Conservation (phyloP, 306 rosid species). For the Betula pendula region DNA sequence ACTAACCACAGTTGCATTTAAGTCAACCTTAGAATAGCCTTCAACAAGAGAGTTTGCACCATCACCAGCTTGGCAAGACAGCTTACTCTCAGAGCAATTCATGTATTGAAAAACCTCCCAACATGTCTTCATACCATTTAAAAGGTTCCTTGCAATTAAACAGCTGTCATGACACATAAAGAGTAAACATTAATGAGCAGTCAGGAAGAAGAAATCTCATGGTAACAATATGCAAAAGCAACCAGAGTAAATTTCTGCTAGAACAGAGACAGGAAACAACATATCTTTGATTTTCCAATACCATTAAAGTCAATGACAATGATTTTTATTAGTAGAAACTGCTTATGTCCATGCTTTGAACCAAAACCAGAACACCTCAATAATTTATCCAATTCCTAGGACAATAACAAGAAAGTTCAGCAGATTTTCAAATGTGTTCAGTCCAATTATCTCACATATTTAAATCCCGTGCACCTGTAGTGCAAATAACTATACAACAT, state of each 20-base stretch:
- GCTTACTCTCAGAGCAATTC: constrained; percentile 77
- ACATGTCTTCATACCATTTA: constrained; percentile 87
- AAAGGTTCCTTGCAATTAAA: constrained; percentile 86
- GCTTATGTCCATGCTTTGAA: constrained; percentile 21
- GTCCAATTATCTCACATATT: constrained; percentile 10
- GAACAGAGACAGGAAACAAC: constrained; percentile 1
- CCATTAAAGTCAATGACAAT: neutral
- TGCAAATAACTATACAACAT: constrained; percentile 14
- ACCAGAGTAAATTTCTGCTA: constrained; percentile 16
- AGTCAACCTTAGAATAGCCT: constrained; percentile 84
- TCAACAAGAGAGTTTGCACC: constrained; percentile 76
- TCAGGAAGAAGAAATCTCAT: constrained; percentile 5
- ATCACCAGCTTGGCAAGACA: constrained; percentile 76
- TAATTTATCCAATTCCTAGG: constrained; percentile 23
- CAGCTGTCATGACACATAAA: constrained; percentile 60
- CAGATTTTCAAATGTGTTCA: constrained; percentile 5
- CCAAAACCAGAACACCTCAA: constrained; percentile 17
- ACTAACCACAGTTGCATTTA: constrained; percentile 30
- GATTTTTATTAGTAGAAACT: neutral
- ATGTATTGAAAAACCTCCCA: constrained; percentile 93
- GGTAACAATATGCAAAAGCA: constrained; percentile 7
- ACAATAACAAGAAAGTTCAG: constrained; percentile 13
- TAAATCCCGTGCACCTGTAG: neutral
- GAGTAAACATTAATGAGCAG: constrained; percentile 10
- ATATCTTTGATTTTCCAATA: too few species aligned